These are phyloP conservation scores for Globisporangium acanthophoron DNA, from an alignment of 352 stramenopile genomes.

Conservation along the genomic window DNA sequence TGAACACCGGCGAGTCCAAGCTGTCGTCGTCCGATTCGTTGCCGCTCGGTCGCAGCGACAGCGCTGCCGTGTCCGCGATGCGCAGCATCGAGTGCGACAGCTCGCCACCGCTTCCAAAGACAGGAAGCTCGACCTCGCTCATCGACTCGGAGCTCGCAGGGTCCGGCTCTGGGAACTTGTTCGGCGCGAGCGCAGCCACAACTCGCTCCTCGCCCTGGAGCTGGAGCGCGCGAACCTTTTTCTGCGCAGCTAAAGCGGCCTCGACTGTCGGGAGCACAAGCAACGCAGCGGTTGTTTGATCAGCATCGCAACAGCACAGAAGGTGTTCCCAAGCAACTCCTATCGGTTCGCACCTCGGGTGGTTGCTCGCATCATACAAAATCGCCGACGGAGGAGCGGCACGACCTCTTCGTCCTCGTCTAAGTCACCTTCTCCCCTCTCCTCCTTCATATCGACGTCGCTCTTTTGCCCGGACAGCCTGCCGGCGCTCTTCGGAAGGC, in stretches of 20 bases:
- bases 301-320: neutral
- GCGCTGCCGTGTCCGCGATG: neutral
- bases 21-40: neutral
- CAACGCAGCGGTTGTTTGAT: neutral
- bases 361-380: constrained; percentile 28
- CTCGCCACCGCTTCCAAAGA: constrained; percentile 2
- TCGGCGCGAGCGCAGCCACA: constrained; percentile 6
- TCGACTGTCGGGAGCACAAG: neutral
- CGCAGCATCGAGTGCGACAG: constrained; percentile 16
- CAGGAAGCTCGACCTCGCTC: neutral
- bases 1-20: constrained; percentile 14
- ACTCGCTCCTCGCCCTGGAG: neutral
- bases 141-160: neutral
- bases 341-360: constrained; percentile 18
- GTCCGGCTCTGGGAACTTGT: constrained; percentile 10
- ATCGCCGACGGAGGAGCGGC: constrained; percentile 13
- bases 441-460: neutral
- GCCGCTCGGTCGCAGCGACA: neutral
- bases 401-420: constrained; percentile 3
- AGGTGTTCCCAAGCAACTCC: too few species aligned
- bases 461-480: too few species aligned
- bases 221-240: constrained; percentile 3
- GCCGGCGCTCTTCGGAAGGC: neutral
- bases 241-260: constrained; percentile 1
- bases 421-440: neutral